phyloP scores from a whole-genome alignment of 768 basidiomycete species.

The Leccinum disarticulatum region DNA sequence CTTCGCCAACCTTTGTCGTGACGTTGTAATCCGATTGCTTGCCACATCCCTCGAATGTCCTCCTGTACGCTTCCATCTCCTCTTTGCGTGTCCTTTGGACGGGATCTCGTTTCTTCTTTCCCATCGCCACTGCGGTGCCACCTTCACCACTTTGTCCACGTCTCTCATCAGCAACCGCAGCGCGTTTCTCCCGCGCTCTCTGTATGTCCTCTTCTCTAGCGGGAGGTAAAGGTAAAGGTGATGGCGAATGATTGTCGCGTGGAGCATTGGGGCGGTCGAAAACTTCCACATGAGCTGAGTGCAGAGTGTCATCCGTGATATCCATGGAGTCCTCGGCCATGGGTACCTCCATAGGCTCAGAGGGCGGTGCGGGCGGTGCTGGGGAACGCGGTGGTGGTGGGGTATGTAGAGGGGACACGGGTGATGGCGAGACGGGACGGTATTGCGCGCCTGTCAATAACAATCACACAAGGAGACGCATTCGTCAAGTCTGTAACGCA shows the following conservation, averaged over 20 bases:
- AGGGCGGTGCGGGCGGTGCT: constrained; percentile 31
- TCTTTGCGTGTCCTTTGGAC: constrained; percentile 57
- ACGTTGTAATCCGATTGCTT: constrained; percentile 73
- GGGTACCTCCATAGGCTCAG: constrained; percentile 37
- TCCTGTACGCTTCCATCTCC: constrained; percentile 67
- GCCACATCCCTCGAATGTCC: constrained; percentile 68
- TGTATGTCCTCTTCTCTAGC: constrained; percentile 29
- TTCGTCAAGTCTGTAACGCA: neutral
- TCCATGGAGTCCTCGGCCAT: constrained; percentile 4
- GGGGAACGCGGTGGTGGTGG: constrained; percentile 26
- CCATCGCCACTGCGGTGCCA: neutral
- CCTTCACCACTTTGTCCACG: constrained; percentile 3
- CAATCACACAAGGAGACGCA: neutral
- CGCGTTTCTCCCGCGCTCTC: constrained; percentile 28
- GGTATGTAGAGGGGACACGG: constrained; percentile 22
- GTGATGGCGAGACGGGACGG: constrained; percentile 24
- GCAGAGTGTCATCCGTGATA: constrained; percentile 34
- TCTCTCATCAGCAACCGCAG: constrained; percentile 11
- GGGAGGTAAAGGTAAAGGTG: constrained; percentile 35
- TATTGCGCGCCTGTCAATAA: constrained; percentile 18
- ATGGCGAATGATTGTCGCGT: constrained; percentile 45
- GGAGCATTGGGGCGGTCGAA: constrained; percentile 51
- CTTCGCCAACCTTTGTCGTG: constrained; percentile 90
- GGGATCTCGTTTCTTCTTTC: constrained; percentile 40
- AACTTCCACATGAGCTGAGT: constrained; percentile 37